Percentiles rank a stretch among this genome's conserved stretches.
These are phyloP conservation scores for Actinomucor elegans DNA, from an alignment of 371 early-diverging fungal species.

Conservation along the genomic window DNA sequence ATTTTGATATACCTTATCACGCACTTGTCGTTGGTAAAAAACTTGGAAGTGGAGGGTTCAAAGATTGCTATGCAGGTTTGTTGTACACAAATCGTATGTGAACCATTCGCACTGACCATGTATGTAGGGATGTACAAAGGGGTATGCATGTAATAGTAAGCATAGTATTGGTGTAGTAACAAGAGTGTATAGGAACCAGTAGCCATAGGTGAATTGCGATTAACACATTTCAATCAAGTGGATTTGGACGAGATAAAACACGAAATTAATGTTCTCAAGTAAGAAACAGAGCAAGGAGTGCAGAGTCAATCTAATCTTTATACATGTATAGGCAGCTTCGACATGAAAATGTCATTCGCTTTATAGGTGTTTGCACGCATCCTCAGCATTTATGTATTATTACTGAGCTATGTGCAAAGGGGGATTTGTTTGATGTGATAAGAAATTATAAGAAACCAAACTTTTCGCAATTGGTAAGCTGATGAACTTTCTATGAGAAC, in stretches of 20 bases:
- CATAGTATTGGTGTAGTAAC: too few relatives aligned
- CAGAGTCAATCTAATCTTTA: neutral
- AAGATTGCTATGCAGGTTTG: constrained; percentile 70
- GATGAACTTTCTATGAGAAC: too few relatives aligned
- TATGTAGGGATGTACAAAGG: constrained; percentile 44
- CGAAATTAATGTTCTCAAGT: constrained; percentile 78
- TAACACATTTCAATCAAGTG: constrained; percentile 63
- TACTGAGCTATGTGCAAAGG: constrained; percentile 75
- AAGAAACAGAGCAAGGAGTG: constrained; percentile 12
- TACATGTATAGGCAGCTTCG: constrained; percentile 58
- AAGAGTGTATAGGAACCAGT: constrained; percentile 53
- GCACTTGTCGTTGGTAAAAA: constrained; percentile 60
- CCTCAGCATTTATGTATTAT: constrained; percentile 71
- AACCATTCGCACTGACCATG: neutral
- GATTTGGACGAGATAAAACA: constrained; percentile 76
- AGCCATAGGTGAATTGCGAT: constrained; percentile 71
- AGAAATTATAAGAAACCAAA: constrained; percentile 61
- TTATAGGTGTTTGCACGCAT: constrained; percentile 74
- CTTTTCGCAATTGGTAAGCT: constrained; percentile 60
- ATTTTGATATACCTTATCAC: constrained; percentile 63
- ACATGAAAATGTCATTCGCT: constrained; percentile 76
- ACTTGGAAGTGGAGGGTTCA: constrained; percentile 80
- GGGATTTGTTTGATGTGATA: constrained; percentile 78
- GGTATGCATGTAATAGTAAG: constrained; percentile 28
- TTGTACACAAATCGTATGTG: neutral